Conservation (phyloP, 1,284 basidiomycete species). For the Ganoderma sinense region DNA sequence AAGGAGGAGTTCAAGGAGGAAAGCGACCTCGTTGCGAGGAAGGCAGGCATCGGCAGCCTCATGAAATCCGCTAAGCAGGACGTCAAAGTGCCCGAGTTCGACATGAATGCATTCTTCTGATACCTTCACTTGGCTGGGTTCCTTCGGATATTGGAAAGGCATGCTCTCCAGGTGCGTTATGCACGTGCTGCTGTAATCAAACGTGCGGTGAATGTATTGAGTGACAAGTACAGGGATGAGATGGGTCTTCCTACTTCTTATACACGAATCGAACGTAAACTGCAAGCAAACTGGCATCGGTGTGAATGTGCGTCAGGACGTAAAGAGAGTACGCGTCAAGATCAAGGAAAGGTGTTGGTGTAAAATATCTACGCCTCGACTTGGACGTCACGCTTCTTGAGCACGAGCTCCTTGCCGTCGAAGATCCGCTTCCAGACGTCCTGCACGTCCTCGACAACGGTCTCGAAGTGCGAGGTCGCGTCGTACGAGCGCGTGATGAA, state of each 20-base stretch:
- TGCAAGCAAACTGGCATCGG: constrained; percentile 23
- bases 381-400: constrained; percentile 86
- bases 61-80: constrained; percentile 91
- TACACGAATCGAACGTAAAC: constrained; percentile 28
- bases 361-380: constrained; percentile 56
- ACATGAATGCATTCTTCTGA: constrained; percentile 78
- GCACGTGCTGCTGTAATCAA: background rate
- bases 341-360: constrained; percentile 12
- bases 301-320: constrained; percentile 22
- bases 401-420: constrained; percentile 71
- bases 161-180: background rate
- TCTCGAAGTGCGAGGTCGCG: constrained; percentile 99
- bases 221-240: constrained; percentile 31
- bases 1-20: constrained; percentile 55
- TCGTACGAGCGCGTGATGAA: constrained; percentile 99
- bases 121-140: background rate
- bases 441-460: constrained; percentile 93
- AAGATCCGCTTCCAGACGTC: constrained; percentile 92
- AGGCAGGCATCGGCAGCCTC: constrained; percentile 81
- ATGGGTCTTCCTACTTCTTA: constrained; percentile 32
- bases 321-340: constrained; percentile 22
- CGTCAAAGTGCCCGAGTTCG: constrained; percentile 85
- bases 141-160: background rate
- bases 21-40: constrained; percentile 64
- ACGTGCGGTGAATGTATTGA: constrained; percentile 24